phyloP scores from a whole-genome alignment of 495 filamentous ascomycete genomes.

The Penicillium angulare region DNA sequence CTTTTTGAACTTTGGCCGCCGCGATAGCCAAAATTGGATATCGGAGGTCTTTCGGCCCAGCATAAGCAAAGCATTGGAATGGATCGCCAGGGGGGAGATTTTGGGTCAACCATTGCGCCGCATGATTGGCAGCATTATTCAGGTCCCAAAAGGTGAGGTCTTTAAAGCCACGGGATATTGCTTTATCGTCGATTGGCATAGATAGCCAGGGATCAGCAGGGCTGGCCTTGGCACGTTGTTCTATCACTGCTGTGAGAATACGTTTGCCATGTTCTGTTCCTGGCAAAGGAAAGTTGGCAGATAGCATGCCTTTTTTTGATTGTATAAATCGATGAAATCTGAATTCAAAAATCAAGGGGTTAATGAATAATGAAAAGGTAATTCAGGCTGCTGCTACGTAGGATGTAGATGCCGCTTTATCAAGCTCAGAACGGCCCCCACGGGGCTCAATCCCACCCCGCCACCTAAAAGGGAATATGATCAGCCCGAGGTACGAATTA shows the following conservation, averaged over 20 bases:
- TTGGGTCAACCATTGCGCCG: slow-evolving; percentile 17
- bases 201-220: slow-evolving; percentile 11
- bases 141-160: slow-evolving; percentile 18
- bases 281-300: slow-evolving; percentile 6
- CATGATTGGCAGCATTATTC: slow-evolving; percentile 21
- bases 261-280: slow-evolving; percentile 10
- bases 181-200: slow-evolving; percentile 11
- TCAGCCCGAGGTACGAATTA: too few species aligned
- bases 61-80: slow-evolving; percentile 24
- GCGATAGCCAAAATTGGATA: slow-evolving; percentile 22
- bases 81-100: slow-evolving; percentile 9
- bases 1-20: slow-evolving; percentile 24
- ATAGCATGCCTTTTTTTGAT: too few species aligned
- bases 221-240: slow-evolving; percentile 7
- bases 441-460: too few species aligned
- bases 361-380: too few species aligned
- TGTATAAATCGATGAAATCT: too few species aligned
- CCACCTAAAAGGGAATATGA: too few species aligned
- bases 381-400: too few species aligned
- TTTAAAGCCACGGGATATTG: slow-evolving; percentile 15
- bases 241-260: slow-evolving; percentile 9
- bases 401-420: too few species aligned
- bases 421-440: too few species aligned
- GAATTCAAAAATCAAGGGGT: too few species aligned
- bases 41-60: slow-evolving; percentile 24